Percentiles rank a stretch among this genome's conserved stretches.
Evolutionary conservation across 2,329 filamentous ascomycete genomes (phyloP).

Genomic region (Neobulgaria alba): DNA sequence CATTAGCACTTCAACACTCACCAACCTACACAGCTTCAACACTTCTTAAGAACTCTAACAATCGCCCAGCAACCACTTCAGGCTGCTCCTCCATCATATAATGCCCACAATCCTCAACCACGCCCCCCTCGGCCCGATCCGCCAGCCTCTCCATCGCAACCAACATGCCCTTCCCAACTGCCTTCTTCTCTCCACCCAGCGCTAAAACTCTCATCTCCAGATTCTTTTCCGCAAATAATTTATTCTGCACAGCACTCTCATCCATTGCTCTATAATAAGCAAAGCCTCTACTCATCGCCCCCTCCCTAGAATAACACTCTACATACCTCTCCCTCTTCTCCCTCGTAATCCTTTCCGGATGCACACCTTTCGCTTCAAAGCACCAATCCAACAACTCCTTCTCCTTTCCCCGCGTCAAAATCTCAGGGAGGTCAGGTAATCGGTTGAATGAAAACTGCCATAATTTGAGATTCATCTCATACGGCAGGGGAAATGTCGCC

Average conservation of each 20-base stretch:
- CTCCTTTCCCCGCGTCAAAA: constrained; percentile 1
- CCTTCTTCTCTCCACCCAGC: neutral
- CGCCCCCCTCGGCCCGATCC: neutral
- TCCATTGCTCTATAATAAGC: neutral
- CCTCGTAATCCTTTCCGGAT: constrained; percentile 1
- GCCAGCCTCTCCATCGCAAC: neutral
- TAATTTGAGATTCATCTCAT: neutral
- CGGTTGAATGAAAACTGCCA: constrained; percentile 4
- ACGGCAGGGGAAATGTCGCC: neutral
- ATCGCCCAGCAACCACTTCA: neutral
- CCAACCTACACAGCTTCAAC: too few relatives aligned
- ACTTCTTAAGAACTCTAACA: neutral
- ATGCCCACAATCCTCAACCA: constrained; percentile 2
- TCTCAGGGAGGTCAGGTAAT: neutral
- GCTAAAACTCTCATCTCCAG: constrained; percentile 1
- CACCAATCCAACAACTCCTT: constrained; percentile 1
- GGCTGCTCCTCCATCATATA: constrained; percentile 4
- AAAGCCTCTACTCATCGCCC: constrained; percentile 1
- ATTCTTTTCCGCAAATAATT: neutral
- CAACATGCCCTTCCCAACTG: neutral
- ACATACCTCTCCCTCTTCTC: neutral
- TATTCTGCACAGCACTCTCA: neutral
- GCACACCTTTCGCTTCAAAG: constrained; percentile 1
- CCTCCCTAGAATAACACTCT: neutral
- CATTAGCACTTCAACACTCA: too few relatives aligned